Conservation (phyloP, 768 basidiomycete species). For the Tricholoma bakamatsutake region DNA sequence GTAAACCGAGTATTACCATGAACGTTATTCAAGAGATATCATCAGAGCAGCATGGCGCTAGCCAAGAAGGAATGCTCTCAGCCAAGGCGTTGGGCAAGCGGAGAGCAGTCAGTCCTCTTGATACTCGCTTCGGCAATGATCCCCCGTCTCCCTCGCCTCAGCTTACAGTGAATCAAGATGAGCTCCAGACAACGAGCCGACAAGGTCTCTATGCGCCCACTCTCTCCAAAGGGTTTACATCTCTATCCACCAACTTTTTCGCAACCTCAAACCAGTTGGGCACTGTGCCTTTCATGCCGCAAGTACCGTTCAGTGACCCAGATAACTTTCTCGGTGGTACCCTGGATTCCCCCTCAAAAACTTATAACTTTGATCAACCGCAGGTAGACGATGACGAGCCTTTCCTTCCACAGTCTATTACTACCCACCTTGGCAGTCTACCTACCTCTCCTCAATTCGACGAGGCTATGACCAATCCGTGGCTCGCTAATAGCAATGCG, state of each 20-base stretch:
- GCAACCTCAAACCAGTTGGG: not conserved
- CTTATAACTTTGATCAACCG: not conserved
- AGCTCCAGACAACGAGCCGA: not conserved
- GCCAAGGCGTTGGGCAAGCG: slow-evolving; percentile 30
- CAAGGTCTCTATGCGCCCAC: not conserved
- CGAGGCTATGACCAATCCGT: not conserved
- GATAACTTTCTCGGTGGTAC: slow-evolving; percentile 1
- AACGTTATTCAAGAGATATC: not conserved
- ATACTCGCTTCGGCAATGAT: not conserved
- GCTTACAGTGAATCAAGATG: not conserved
- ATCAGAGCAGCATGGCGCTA: not conserved
- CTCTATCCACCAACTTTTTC: not conserved
- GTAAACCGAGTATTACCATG: not conserved
- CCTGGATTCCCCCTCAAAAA: not conserved
- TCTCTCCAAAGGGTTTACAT: not conserved
- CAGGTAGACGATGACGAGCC: not conserved
- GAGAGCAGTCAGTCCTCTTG: slow-evolving; percentile 13
- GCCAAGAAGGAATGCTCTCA: not conserved
- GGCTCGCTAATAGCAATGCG: not conserved
- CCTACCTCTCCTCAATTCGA: not conserved
- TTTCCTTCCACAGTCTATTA: not conserved
- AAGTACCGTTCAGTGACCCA: not conserved
- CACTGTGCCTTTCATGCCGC: slow-evolving; percentile 4
- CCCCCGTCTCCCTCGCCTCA: not conserved
- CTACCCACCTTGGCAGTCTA: not conserved